Conservation (phyloP, 164 flowering plant genomes). For the Aristolochia contorta region DNA sequence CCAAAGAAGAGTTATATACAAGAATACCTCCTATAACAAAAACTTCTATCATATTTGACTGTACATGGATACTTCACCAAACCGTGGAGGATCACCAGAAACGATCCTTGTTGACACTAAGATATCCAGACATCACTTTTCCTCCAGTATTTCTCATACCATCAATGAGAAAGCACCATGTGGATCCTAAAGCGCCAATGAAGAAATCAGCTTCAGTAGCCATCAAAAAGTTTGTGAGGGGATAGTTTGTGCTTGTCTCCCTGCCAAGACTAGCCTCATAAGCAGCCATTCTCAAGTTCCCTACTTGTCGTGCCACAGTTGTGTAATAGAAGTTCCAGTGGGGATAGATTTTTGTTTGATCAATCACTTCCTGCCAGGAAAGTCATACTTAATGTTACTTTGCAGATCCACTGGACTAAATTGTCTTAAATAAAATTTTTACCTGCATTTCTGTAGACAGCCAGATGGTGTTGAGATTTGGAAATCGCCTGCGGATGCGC, state of each 20-base stretch:
- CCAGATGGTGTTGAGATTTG: slow-evolving; percentile 71
- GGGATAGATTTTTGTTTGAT: slow-evolving; percentile 41
- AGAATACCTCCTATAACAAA: too few species aligned
- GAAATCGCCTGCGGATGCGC: slow-evolving; percentile 60
- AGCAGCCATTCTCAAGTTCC: slow-evolving; percentile 70
- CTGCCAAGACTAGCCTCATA: slow-evolving; percentile 92
- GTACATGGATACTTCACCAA: neutral
- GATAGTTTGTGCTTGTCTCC: slow-evolving; percentile 69
- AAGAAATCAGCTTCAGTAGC: slow-evolving; percentile 71
- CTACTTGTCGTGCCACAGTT: slow-evolving; percentile 67
- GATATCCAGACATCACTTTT: slow-evolving; percentile 71
- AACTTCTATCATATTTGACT: neutral
- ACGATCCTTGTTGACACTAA: slow-evolving; percentile 70
- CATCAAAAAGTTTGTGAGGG: slow-evolving; percentile 70
- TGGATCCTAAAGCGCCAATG: slow-evolving; percentile 92
- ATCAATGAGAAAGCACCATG: slow-evolving; percentile 94
- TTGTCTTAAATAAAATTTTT: neutral
- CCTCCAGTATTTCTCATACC: slow-evolving; percentile 95
- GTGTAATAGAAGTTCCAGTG: slow-evolving; percentile 84
- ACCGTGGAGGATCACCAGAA: slow-evolving; percentile 39
- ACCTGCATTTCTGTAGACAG: slow-evolving; percentile 99
- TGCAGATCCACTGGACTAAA: neutral
- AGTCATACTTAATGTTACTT: neutral
- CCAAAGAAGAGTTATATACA: too few species aligned
- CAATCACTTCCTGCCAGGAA: slow-evolving; percentile 61